These are phyloP conservation scores for Aspergillus quadricinctus DNA, from an alignment of 2,329 filamentous ascomycete genomes.

Conservation along the genomic window DNA sequence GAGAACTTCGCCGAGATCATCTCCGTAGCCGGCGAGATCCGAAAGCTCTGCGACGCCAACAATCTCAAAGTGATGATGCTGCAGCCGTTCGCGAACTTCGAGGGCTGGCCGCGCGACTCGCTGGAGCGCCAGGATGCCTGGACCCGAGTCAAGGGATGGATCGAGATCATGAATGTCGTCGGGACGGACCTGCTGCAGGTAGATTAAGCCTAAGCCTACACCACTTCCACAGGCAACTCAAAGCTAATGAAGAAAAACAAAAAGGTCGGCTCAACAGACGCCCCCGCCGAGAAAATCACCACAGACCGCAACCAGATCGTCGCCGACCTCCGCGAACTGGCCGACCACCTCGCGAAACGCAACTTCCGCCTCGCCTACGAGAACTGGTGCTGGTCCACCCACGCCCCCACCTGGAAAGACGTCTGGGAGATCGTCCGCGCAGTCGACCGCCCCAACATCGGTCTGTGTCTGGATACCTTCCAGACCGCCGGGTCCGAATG, in stretches of 20 bases:
- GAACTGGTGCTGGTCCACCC: conserved; percentile 78
- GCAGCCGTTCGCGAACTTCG: conserved; percentile 72
- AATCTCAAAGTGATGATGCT: conserved; percentile 63
- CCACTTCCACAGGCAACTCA: background rate
- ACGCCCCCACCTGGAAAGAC: conserved; percentile 63
- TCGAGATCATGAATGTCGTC: conserved; percentile 64
- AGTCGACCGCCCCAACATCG: conserved; percentile 62
- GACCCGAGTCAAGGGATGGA: conserved; percentile 61
- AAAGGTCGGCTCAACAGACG: conserved; percentile 61
- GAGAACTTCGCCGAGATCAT: conserved; percentile 59
- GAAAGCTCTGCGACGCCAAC: conserved; percentile 50
- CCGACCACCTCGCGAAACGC: conserved; percentile 56
- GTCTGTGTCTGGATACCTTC: conserved; percentile 74
- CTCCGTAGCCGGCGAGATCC: conserved; percentile 52
- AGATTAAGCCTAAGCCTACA: conserved; percentile 17
- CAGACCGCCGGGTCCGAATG: conserved; percentile 70
- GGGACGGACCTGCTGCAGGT: conserved; percentile 69
- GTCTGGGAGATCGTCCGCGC: conserved; percentile 64
- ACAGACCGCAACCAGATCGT: conserved; percentile 51
- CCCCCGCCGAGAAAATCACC: conserved; percentile 51
- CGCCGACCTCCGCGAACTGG: conserved; percentile 59
- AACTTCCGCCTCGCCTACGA: conserved; percentile 67
- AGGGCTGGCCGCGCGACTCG: conserved; percentile 63
- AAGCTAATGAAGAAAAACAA: background rate
- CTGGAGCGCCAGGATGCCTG: conserved; percentile 60